Conservation (phyloP, 805 yeast species). For the Candida berthetii region DNA sequence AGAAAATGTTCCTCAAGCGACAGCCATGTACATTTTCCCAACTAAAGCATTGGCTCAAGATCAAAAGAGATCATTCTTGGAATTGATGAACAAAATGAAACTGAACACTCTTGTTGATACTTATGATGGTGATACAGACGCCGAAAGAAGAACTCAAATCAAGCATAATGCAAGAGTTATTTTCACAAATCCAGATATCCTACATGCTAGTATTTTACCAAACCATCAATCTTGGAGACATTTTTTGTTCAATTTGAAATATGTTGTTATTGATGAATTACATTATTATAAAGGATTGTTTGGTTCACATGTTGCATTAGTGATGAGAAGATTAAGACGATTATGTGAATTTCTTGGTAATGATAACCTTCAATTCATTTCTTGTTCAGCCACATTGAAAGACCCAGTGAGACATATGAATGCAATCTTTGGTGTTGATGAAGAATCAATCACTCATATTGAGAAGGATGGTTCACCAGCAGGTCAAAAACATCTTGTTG, state of each 20-base stretch:
- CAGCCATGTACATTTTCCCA: slow-evolving; percentile 88
- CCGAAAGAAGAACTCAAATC: slow-evolving; percentile 42
- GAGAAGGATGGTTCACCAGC: slow-evolving; percentile 84
- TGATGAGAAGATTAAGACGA: slow-evolving; percentile 75
- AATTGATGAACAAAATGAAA: slow-evolving; percentile 45
- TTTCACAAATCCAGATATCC: slow-evolving; percentile 93
- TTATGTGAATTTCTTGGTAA: slow-evolving; percentile 51
- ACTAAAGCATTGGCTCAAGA: slow-evolving; percentile 98
- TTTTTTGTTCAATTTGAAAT: slow-evolving; percentile 58
- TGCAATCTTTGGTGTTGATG: slow-evolving; percentile 63
- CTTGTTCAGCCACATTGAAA: slow-evolving; percentile 91
- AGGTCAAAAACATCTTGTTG: slow-evolving; percentile 66
- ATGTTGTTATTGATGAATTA: slow-evolving; percentile 76
- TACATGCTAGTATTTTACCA: slow-evolving; percentile 83
- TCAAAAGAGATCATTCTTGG: slow-evolving; percentile 76
- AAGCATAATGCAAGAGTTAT: slow-evolving; percentile 68
- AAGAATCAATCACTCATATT: slow-evolving; percentile 48
- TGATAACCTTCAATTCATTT: slow-evolving; percentile 54
- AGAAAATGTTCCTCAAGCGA: slow-evolving; percentile 34
- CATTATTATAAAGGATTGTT: slow-evolving; percentile 88
- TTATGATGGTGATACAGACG: slow-evolving; percentile 90
- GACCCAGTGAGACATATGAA: slow-evolving; percentile 71
- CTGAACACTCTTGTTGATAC: slow-evolving; percentile 58
- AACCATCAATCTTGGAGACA: slow-evolving; percentile 67
- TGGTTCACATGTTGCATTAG: slow-evolving; percentile 87